phyloP scores from a whole-genome alignment of 352 stramenopile species.

The Globisporangium rhizosaccharum region DNA sequence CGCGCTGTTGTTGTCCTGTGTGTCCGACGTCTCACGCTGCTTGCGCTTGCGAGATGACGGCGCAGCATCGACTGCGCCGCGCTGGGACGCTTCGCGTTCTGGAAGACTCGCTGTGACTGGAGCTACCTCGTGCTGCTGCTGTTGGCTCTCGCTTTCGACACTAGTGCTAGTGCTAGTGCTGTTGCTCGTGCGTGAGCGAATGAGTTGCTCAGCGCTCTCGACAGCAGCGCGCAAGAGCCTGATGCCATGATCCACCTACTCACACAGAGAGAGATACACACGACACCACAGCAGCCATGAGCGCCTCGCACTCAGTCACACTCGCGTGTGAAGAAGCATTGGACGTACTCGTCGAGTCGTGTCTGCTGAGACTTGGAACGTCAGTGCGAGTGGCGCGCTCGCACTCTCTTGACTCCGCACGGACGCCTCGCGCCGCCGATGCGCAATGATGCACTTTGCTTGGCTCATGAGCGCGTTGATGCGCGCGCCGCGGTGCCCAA shows the following conservation, averaged over 20 bases:
- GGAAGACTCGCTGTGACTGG: not conserved
- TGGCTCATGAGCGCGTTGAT: constrained; percentile 58
- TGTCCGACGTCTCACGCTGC: not conserved
- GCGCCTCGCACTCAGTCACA: not conserved
- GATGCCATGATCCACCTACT: constrained; percentile 20
- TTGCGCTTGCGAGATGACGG: not conserved
- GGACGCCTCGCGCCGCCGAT: constrained; percentile 16
- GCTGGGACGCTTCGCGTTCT: too few relatives aligned
- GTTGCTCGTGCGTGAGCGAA: constrained; percentile 10
- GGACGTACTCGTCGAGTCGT: constrained; percentile 36
- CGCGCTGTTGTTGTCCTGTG: not conserved
- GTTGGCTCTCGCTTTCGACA: not conserved
- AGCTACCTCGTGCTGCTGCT: constrained; percentile 1
- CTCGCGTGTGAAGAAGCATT: too few relatives aligned
- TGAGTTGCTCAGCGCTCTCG: constrained; percentile 34
- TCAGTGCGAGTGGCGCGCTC: constrained; percentile 12
- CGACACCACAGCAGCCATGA: not conserved
- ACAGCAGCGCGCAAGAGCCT: constrained; percentile 27
- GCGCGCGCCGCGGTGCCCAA: constrained; percentile 38
- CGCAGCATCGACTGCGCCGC: not conserved
- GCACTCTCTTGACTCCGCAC: not conserved
- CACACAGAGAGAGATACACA: not conserved
- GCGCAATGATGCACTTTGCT: constrained; percentile 46
- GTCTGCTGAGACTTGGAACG: constrained; percentile 50
- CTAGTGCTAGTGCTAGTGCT: not conserved